Evolutionary conservation across 768 basidiomycete species (phyloP), one percentile per base, ranked within the genome.

Genomic region (Auriscalpium orientale): DNA sequence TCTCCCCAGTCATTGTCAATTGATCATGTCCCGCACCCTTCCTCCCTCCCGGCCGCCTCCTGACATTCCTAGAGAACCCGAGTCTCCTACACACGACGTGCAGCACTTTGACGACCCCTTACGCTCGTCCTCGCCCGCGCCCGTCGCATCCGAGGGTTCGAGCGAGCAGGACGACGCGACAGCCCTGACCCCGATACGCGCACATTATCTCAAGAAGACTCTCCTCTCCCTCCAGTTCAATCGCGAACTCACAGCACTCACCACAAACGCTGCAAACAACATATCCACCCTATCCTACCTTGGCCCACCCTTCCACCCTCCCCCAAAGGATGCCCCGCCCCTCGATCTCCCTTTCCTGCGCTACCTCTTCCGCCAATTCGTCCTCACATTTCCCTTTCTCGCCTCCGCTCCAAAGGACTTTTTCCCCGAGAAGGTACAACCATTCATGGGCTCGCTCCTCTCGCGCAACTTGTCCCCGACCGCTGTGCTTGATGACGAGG

Each of bases 121-220:
- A 7, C 36, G 34, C 20, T n/a, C 43, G 33, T 18, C 44, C 10
- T 36, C 18, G 45, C 18, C 22, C 18, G n/a, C 21, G 8, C 53
- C 53, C 9, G 28, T 28, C 28, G 28, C 28, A 28, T 28, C 28
- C 28, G 28, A 28, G 28, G 28, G 28, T 28, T 4, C 28, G 4
- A 28, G 28, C 35, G 47, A 16, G 12, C 37, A 54, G 18, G 45
- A 59, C 10, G 55, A 60, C 20, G 15, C 50, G 18, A 28, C 35
- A 20, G n/a, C 37, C 5, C 82, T 98, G 49, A 91, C 92, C 1
- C 91, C 95, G 12, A 74, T 95, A 49, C 87, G 95, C 45, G 93
- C 95, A 4, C 97, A 99, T 68, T 99, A 99, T 71, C 89, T 99
- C 69, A 99, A 98, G 78, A 98, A 98, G 71, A 81, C 91, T 16